phyloP scores from a whole-genome alignment of 2,329 filamentous ascomycete genomes.

The Calcarisporium arbuscula region DNA sequence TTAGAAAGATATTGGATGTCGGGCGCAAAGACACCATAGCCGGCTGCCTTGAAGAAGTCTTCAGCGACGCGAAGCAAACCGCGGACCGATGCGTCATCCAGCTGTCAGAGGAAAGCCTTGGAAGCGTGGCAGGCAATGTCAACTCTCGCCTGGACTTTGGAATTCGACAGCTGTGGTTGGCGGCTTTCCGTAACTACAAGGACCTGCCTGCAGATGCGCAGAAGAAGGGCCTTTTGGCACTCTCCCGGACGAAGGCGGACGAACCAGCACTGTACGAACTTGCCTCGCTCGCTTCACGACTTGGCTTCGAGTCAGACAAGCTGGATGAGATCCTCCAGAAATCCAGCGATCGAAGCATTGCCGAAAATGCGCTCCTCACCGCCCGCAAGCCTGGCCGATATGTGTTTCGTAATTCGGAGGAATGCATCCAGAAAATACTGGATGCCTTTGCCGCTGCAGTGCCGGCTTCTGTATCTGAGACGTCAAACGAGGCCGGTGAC shows the following conservation, averaged over 20 bases:
- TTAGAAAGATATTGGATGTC: not conserved
- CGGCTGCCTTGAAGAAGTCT: constrained; percentile 1
- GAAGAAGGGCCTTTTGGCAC: constrained; percentile 1
- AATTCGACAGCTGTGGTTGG: constrained; percentile 3
- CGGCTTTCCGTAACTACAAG: not conserved
- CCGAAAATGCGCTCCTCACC: not conserved
- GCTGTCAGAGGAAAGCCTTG: not conserved
- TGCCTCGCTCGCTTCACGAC: constrained; percentile 1
- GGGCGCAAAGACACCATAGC: not conserved
- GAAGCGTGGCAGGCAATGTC: not conserved
- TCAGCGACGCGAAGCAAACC: not conserved
- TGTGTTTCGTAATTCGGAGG: not conserved
- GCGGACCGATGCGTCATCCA: constrained; percentile 1
- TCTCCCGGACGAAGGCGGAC: not conserved
- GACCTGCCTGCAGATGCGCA: constrained; percentile 1
- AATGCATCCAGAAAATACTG: not conserved
- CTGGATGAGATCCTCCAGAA: not conserved
- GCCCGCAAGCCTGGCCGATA: constrained; percentile 1
- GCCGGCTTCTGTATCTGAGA: not conserved
- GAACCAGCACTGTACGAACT: not conserved
- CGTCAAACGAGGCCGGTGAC: not conserved
- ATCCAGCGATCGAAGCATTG: not conserved
- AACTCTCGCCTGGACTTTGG: constrained; percentile 1
- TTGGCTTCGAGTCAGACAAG: constrained; percentile 1
- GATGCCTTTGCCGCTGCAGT: not conserved